Evolutionary conservation across 306 rosid genomes (phyloP), one percentile per base, ranked within the genome.

Genomic region (Medicago lupulina): DNA sequence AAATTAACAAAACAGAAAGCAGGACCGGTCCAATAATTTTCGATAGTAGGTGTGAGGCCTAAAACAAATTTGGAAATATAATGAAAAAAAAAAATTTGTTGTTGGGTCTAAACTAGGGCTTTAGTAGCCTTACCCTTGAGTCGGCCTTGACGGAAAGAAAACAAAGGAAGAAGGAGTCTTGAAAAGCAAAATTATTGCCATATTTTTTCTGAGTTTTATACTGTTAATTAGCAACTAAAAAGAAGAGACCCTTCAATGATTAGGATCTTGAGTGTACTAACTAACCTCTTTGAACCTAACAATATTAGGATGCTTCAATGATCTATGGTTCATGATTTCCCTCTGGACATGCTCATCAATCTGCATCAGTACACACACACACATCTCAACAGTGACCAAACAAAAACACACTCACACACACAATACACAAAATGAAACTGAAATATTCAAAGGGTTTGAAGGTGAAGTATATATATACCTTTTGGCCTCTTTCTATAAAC

Each of bases 271-370:
- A 59, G 46, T 74, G 18, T 14, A 1, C 3, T 3, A 25, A 81
- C 84, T 61, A 12, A 86, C 93, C 97, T 90, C 96, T 84, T 92
- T 92, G 87, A 92, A 92, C 68, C 89, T 86, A 74, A 88, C 78
- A 61, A 90, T 90, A 85, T 92, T 90, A 18, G 96, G 89, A 82
- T 92, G 96, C 89, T 92, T 88, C 83, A 92, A 70, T 50, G 97
- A 92, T 81, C 97, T 87, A 57, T 92, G 97, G 82, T 92, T 92
- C 96, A 92, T 84, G 86, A 92, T 92, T 72, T 92, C 97, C 81
- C 92, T 88, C 53, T 80, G 88, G 13, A 92, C 97, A 62, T 88
- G 83, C 66, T 92, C 96, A 71, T 88, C 97, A 79, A 92, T 90
- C 97, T 92, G 85, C 79, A 82, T 6, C 7, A 34, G 7, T 6